Conservation (phyloP, 345 rosid species). For the Alliaria petiolata region DNA sequence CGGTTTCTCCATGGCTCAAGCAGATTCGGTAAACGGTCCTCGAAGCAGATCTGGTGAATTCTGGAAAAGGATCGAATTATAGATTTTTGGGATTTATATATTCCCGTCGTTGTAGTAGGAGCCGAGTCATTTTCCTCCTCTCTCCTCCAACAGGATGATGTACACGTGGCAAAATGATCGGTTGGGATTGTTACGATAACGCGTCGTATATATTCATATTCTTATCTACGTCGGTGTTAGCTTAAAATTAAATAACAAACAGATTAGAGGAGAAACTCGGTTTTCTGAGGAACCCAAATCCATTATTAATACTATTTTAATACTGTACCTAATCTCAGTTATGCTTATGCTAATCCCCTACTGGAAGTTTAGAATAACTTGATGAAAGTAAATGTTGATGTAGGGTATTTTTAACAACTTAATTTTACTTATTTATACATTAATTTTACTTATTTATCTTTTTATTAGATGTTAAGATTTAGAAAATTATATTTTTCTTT, state of each 20-base stretch:
- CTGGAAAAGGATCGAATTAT: not conserved
- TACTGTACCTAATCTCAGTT: not conserved
- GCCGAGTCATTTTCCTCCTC: not conserved
- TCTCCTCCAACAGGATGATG: not conserved
- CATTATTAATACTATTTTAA: not conserved
- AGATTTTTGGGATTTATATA: not conserved
- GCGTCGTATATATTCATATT: not conserved
- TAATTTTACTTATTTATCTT: too few relatives aligned
- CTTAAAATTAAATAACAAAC: not conserved
- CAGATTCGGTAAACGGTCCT: constrained; percentile 15
- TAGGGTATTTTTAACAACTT: too few relatives aligned
- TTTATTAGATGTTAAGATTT: too few relatives aligned
- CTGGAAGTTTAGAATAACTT: not conserved
- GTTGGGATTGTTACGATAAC: not conserved
- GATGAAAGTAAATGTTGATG: not conserved
- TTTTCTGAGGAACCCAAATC: not conserved
- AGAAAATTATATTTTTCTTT: too few relatives aligned
- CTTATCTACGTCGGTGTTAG: not conserved
- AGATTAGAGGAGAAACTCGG: not conserved
- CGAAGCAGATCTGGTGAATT: constrained; percentile 12
- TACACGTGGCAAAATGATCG: constrained; percentile 19
- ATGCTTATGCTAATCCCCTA: constrained; percentile 2
- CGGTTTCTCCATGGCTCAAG: constrained; percentile 38
- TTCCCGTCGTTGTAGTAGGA: not conserved
- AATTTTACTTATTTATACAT: too few relatives aligned